These are phyloP conservation scores for Hypoxylon subgilvum DNA, from an alignment of 495 filamentous ascomycete genomes.

Conservation along the genomic window DNA sequence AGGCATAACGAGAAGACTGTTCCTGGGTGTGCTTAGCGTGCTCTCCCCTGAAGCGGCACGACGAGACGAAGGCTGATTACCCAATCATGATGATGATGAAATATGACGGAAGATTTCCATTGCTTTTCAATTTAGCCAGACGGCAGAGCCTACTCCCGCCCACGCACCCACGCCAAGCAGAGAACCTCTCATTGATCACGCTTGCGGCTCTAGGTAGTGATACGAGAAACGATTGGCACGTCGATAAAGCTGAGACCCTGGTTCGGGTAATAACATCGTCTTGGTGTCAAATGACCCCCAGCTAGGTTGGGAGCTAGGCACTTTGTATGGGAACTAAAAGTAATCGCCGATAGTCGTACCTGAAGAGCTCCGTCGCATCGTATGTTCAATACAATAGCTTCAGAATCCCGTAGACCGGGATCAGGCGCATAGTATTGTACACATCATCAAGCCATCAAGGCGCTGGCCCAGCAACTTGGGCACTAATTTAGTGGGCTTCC, in stretches of 20 bases:
- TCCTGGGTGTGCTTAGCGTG: not conserved
- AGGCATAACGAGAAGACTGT: not conserved
- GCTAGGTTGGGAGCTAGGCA: not conserved
- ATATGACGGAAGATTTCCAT: slow-evolving; percentile 14
- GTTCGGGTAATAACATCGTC: slow-evolving; percentile 21
- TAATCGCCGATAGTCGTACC: slow-evolving; percentile 18
- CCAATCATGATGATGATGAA: slow-evolving; percentile 19
- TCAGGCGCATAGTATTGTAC: slow-evolving; percentile 8
- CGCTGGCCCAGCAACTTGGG: slow-evolving; percentile 36
- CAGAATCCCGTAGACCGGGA: slow-evolving; percentile 11
- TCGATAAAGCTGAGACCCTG: slow-evolving; percentile 24
- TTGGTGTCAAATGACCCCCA: slow-evolving; percentile 8
- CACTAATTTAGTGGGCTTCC: slow-evolving; percentile 16
- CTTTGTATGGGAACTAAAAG: not conserved
- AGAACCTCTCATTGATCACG: not conserved
- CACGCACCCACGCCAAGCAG: slow-evolving; percentile 12
- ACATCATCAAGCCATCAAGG: slow-evolving; percentile 13
- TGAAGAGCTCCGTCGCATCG: not conserved
- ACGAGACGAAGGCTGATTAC: slow-evolving; percentile 2
- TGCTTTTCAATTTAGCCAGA: slow-evolving; percentile 15
- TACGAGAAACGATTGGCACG: slow-evolving; percentile 1
- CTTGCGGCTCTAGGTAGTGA: not conserved
- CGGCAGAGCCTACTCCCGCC: not conserved
- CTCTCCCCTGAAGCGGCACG: not conserved
- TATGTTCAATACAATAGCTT: no score